Percentiles rank a stretch among this genome's conserved stretches.
Conservation (phyloP, 1,284 basidiomycete species). For the Phellopilus nigrolimitatus region DNA sequence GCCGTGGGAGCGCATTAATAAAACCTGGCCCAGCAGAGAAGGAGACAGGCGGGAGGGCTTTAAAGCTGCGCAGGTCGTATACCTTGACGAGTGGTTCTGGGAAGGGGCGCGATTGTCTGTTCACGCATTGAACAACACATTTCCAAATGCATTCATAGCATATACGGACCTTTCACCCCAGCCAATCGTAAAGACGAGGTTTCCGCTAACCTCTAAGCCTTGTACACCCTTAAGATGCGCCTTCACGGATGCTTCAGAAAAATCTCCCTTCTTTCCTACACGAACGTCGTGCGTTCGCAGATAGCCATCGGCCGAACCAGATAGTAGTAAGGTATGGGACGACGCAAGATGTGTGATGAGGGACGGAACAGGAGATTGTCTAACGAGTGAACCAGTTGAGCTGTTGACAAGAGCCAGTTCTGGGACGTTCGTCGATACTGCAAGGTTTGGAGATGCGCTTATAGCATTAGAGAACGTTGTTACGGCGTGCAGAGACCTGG, state of each 20-base stretch:
- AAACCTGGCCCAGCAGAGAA: conserved; percentile 89
- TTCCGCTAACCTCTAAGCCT: conserved; percentile 76
- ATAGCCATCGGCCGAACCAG: conserved; percentile 80
- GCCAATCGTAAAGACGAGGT: conserved; percentile 82
- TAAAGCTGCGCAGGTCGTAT: conserved; percentile 84
- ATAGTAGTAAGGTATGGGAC: conserved; percentile 61
- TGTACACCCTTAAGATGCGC: conserved; percentile 81
- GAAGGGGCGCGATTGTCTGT: conserved; percentile 81
- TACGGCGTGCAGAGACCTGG: conserved; percentile 40
- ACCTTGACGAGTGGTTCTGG: conserved; percentile 92
- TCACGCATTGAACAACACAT: conserved; percentile 16
- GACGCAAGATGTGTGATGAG: conserved; percentile 62
- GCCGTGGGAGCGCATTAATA: conserved; percentile 78
- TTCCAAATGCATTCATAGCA: neutral
- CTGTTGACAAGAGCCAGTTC: conserved; percentile 73
- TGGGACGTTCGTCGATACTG: conserved; percentile 57
- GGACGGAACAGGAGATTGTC: conserved; percentile 52
- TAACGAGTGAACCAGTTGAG: conserved; percentile 63
- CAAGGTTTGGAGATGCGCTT: conserved; percentile 50
- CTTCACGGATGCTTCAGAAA: conserved; percentile 45
- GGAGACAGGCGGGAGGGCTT: conserved; percentile 75
- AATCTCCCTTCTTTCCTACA: conserved; percentile 47
- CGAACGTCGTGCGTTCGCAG: conserved; percentile 84
- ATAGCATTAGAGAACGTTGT: conserved; percentile 57
- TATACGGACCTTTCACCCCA: conserved; percentile 71